Base-by-base conservation (phyloP, 2,329 filamentous ascomycete species). In the Diaporthe australafricana region DNA sequence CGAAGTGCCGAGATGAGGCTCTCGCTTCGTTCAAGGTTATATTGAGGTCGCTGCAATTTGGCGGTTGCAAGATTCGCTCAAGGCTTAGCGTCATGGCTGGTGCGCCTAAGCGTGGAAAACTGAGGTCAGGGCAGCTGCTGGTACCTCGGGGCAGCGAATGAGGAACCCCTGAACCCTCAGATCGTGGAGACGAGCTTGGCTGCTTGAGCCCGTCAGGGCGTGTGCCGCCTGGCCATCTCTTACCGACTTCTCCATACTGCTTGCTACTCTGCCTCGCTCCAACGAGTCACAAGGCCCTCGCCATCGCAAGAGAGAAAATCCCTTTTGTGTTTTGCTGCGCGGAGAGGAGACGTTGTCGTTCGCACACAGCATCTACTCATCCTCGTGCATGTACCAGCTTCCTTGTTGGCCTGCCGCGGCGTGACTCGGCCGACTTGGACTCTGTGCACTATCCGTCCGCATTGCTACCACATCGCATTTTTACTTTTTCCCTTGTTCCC, bases 381-480 rank as follows among this genome's bases (percentile, higher is more conserved):
- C 60, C 42, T 65, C 45, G 60, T 50, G 60, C 60, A 65, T 50
- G 60, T 65, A 48, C 60, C 45, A 42, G 35, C 38, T 45, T 67
- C 45, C 67, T 60, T 56, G 53, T 60, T 69, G 67, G 66, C 38
- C 42, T 52, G 14, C 22, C 35, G 32, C 22, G 25, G 53, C 53
- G 25, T 60, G 55, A 57, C 53, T 69, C 53, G 45, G 55, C 45
- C 67, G 42, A 48, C 53, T 16, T 57, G 55, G 67, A 42, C 55
- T 56, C 50, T 56, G 67, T 50, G 35, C 56, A 48, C 42, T 40
- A 68, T 22, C 48, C 53, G 50, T 25, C 27, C 42, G 67, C 47
- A 60, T 40, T 69, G 47, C 53, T 56, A 50, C 45, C 65, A 47
- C 50, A 60, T 69, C 67, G 67, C 67, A 69, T 69, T 69, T 62